Evolutionary conservation across 2,329 filamentous ascomycete species (phyloP), one percentile per base, ranked within the genome.

Genomic region (Diaporthe humulicola): DNA sequence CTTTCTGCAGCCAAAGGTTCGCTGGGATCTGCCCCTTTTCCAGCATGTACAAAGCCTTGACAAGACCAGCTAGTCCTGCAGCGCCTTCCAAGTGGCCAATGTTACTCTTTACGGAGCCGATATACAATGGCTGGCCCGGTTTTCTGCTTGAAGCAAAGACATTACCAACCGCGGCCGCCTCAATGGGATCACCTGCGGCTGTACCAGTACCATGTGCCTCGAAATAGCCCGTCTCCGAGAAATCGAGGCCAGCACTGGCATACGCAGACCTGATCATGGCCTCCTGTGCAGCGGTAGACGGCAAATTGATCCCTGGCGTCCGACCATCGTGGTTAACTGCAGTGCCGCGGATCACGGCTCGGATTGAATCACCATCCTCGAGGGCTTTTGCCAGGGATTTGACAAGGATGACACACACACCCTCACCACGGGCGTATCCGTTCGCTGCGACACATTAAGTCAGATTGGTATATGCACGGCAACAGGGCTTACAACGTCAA

Each of bases 381-480:
- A 75, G 54, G 7, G 69, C 69, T 12, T 70, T 52, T n/a, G 36
- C 38, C 17, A 73, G 58, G 19, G 45, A 38, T 45, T 73, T 66
- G 5, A 90, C 76, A 1, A 90, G 74, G 0, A 90, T 48, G 3
- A 84, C 81, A 0, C 82, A 86, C 14, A 86, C 77, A 3, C 88
- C 89, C 72, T 85, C 83, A 25, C 88, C 89, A 19, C 89, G 83
- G 2, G 83, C 87, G 76, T 90, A 91, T 0, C 89, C 90, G 71
- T 88, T 83, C 0, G 86, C 71, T 69, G 61, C 52, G 48, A 48
- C 25, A 22, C 28, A 56, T 40, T 33, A 12, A 22, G 58, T 71
- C 33, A 60, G 70, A 60, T 2, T 54, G 25, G 2, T 36, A n/a
- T 8, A 36, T n/a, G 8, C 3, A 2, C 22, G 8, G 45, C 33